Percentiles rank a stretch among this genome's conserved stretches.
Conservation (phyloP, 306 rosid species). For the Prunus salicina region DNA sequence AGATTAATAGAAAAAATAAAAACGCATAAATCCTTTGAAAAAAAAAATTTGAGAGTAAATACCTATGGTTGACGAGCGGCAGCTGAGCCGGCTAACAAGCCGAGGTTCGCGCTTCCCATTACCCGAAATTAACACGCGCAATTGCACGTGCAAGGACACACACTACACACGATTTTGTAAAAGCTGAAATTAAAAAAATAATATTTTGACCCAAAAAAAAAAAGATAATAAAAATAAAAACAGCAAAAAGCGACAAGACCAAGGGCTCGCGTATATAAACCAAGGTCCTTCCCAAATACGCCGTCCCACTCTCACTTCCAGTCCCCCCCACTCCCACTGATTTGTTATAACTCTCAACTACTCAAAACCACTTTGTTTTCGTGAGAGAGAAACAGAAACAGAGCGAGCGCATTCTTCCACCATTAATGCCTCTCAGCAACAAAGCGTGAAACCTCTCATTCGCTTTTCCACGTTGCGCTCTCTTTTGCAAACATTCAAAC, state of each 20-base stretch:
- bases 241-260: not conserved
- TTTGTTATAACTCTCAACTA: not conserved
- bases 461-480: constrained; percentile 6
- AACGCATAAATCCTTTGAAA: too few relatives aligned
- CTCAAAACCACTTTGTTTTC: constrained; percentile 13
- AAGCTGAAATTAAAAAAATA: not conserved
- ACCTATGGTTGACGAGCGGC: constrained; percentile 24
- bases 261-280: constrained; percentile 6
- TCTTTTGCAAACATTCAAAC: not conserved
- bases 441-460: constrained; percentile 43
- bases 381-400: not conserved
- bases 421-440: constrained; percentile 42
- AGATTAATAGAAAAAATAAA: not conserved
- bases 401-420: constrained; percentile 3
- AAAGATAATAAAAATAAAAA: not conserved
- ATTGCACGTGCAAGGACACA: constrained; percentile 56
- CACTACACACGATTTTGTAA: constrained; percentile 21
- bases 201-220: not conserved
- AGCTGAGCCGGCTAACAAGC: constrained; percentile 61
- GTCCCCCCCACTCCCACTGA: not conserved
- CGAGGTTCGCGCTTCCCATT: constrained; percentile 52
- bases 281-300: not conserved
- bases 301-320: not conserved
- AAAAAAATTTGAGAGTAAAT: not conserved
- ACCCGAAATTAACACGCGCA: constrained; percentile 47